A percentile compares a stretch with the other conserved stretches of the same genome.
These are phyloP conservation scores for Protea cynaroides DNA, from an alignment of 164 flowering plant species.

Conservation along the genomic window DNA sequence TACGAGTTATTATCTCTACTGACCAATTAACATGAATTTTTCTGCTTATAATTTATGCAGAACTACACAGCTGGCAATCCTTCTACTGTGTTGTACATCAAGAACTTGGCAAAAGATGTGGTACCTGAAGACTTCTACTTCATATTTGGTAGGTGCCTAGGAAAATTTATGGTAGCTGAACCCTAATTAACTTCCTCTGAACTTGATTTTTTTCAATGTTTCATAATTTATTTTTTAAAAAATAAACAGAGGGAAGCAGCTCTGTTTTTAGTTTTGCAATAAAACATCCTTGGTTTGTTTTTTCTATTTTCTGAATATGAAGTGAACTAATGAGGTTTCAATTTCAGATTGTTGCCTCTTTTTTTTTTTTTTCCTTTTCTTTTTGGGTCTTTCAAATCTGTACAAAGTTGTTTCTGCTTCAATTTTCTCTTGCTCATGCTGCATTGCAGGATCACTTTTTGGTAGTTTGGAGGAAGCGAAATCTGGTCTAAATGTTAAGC, in stretches of 20 bases:
- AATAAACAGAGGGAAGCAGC: not conserved
- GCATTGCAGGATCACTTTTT: slow-evolving; percentile 72
- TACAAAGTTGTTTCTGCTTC: not conserved
- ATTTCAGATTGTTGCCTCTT: not conserved
- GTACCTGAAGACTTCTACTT: slow-evolving; percentile 74
- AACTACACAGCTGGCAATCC: slow-evolving; percentile 85
- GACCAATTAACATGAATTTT: not conserved
- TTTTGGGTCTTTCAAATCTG: not conserved
- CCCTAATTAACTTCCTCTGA: too few relatives aligned
- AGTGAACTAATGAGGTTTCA: not conserved
- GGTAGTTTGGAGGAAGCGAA: slow-evolving; percentile 60
- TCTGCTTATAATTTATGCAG: slow-evolving; percentile 37
- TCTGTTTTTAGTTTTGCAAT: not conserved
- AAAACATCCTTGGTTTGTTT: not conserved
- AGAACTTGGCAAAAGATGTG: slow-evolving; percentile 93
- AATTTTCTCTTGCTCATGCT: slow-evolving; percentile 5
- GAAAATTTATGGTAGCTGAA: not conserved
- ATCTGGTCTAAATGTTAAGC: slow-evolving; percentile 53
- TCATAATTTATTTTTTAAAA: not conserved
- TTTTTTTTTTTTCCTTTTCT: not conserved
- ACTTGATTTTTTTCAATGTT: not conserved
- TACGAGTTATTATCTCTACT: not conserved
- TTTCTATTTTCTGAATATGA: not conserved
- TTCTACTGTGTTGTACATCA: slow-evolving; percentile 69
- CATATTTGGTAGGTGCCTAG: slow-evolving; percentile 66